Percentiles rank a stretch among this genome's conserved stretches.
phyloP scores from a whole-genome alignment of 495 filamentous ascomycete species.

The Ascobolus immersus region DNA sequence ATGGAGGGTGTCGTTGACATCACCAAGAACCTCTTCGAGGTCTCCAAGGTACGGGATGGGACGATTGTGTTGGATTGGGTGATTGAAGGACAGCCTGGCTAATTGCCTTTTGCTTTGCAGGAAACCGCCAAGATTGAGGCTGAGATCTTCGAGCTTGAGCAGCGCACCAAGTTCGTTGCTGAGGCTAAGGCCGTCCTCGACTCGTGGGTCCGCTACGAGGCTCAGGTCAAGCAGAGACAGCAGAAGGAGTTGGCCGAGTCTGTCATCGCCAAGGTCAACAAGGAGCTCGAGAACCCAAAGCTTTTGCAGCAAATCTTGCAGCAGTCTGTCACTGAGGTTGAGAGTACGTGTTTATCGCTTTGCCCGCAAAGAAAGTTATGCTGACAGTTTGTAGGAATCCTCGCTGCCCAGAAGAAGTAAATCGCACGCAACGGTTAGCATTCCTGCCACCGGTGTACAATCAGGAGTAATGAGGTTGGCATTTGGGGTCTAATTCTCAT shows the following conservation, averaged over 20 bases:
- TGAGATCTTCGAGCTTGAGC: slow-evolving; percentile 87
- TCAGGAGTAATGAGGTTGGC: too few relatives aligned
- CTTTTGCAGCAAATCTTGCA: slow-evolving; percentile 79
- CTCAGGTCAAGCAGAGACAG: slow-evolving; percentile 93
- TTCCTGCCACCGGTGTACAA: too few relatives aligned
- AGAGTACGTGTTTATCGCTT: slow-evolving; percentile 41
- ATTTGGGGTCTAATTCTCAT: too few relatives aligned
- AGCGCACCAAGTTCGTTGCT: slow-evolving; percentile 60
- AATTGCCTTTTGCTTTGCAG: slow-evolving; percentile 23
- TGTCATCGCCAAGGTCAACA: slow-evolving; percentile 86
- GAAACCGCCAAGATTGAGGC: slow-evolving; percentile 93
- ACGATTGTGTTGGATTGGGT: neutral
- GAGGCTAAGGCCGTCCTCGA: slow-evolving; percentile 92
- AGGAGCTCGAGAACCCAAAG: slow-evolving; percentile 95
- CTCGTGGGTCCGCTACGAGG: slow-evolving; percentile 95
- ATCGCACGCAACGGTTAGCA: too few relatives aligned
- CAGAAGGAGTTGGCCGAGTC: slow-evolving; percentile 81
- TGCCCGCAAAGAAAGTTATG: too few relatives aligned
- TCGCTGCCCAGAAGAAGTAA: too few relatives aligned
- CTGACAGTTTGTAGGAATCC: too few relatives aligned
- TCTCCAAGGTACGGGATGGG: slow-evolving; percentile 57
- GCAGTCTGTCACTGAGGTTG: slow-evolving; percentile 83
- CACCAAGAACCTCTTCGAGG: slow-evolving; percentile 88
- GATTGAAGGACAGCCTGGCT: slow-evolving; percentile 2
- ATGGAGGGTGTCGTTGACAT: slow-evolving; percentile 80